Percentiles rank a stretch among this genome's conserved stretches.
Conservation (phyloP, 2,329 filamentous ascomycete species). For the Penicillium hordei region DNA sequence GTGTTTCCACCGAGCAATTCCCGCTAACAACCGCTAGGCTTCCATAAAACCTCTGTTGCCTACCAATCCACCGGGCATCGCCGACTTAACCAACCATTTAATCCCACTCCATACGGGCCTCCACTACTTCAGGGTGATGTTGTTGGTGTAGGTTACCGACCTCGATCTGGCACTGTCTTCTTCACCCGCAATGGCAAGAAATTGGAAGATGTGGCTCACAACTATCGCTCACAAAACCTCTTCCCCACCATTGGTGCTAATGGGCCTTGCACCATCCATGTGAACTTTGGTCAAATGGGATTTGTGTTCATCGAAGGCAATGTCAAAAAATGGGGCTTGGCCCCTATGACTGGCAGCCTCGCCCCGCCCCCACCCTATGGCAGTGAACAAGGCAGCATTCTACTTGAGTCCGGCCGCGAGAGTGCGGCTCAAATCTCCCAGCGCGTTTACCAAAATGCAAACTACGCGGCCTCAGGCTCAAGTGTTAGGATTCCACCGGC, state of each 20-base stretch:
- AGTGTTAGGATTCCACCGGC: constrained; percentile 72
- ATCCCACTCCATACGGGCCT: constrained; percentile 74
- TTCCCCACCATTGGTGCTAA: constrained; percentile 97
- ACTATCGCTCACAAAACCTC: constrained; percentile 91
- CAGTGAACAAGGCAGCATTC: constrained; percentile 92
- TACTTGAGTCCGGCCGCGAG: constrained; percentile 78
- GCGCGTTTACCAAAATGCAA: constrained; percentile 52
- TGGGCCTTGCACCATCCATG: constrained; percentile 86
- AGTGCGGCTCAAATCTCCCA: constrained; percentile 45
- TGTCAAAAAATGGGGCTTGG: constrained; percentile 98
- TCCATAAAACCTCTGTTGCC: constrained; percentile 87
- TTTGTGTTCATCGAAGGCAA: constrained; percentile 99
- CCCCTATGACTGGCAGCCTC: constrained; percentile 90
- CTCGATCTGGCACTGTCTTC: constrained; percentile 91
- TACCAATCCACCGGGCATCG: constrained; percentile 86
- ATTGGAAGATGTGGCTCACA: constrained; percentile 89
- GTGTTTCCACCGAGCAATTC: background rate
- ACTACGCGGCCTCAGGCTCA: constrained; percentile 74
- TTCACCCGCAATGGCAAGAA: constrained; percentile 98
- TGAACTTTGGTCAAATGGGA: constrained; percentile 96
- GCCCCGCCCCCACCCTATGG: constrained; percentile 95
- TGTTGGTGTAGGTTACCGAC: constrained; percentile 90
- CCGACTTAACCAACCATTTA: constrained; percentile 91
- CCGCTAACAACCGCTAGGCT: constrained; percentile 56
- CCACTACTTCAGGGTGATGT: constrained; percentile 90